A percentile compares a stretch with the other conserved stretches of the same genome.
Evolutionary conservation across 805 yeast genomes (phyloP).

Genomic region (Ogataea allantospora): DNA sequence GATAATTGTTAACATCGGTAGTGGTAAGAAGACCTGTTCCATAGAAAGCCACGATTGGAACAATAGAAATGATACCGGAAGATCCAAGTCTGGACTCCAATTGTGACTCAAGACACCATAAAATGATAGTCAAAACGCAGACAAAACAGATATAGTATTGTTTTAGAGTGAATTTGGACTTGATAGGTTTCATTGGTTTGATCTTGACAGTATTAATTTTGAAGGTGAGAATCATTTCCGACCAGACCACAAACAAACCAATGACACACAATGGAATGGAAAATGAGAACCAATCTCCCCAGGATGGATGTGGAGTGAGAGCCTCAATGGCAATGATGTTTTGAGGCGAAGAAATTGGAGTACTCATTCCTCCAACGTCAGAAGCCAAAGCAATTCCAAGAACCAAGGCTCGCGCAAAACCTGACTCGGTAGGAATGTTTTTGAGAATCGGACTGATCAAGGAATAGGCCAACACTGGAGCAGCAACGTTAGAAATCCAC

Average conservation of each 20-base stretch:
- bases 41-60: slow-evolving; percentile 48
- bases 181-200: slow-evolving; percentile 45
- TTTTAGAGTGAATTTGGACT: slow-evolving; percentile 42
- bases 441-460: slow-evolving; percentile 48
- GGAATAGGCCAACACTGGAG: slow-evolving; percentile 53
- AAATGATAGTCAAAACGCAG: slow-evolving; percentile 42
- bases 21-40: slow-evolving; percentile 49
- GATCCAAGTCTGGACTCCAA: slow-evolving; percentile 45
- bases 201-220: slow-evolving; percentile 48
- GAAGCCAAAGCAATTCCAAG: slow-evolving; percentile 49
- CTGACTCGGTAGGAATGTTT: slow-evolving; percentile 36
- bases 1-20: slow-evolving; percentile 49
- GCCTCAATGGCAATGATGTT: slow-evolving; percentile 54
- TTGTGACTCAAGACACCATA: slow-evolving; percentile 49
- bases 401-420: slow-evolving; percentile 30
- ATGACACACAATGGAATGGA: slow-evolving; percentile 47
- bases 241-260: slow-evolving; percentile 41
- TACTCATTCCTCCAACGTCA: slow-evolving; percentile 54
- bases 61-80: slow-evolving; percentile 46
- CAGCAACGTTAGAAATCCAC: slow-evolving; percentile 61
- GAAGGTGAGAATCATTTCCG: slow-evolving; percentile 55
- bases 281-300: slow-evolving; percentile 58
- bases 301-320: slow-evolving; percentile 49
- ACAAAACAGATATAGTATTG: slow-evolving; percentile 44
- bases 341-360: slow-evolving; percentile 56